phyloP scores from a whole-genome alignment of 2,329 filamentous ascomycete species.

The Neofusicoccum umdonicola region DNA sequence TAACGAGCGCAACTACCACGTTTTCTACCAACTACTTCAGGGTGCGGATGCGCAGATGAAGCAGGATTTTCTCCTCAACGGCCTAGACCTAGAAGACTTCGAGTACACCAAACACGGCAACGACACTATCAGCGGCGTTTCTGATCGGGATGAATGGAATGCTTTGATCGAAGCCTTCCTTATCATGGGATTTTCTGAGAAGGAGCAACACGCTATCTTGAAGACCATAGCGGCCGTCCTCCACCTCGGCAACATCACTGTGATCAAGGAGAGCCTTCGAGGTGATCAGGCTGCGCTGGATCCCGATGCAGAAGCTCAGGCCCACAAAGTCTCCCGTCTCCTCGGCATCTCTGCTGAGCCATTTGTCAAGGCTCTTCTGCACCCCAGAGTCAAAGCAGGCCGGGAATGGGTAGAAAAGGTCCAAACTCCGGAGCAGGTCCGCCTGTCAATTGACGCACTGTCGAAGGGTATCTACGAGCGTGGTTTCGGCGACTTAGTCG shows the following conservation, averaged over 20 bases:
- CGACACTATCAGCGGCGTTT: constrained; percentile 85
- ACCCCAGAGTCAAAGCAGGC: constrained; percentile 91
- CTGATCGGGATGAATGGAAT: constrained; percentile 88
- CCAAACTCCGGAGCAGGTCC: constrained; percentile 94
- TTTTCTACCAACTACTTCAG: constrained; percentile 93
- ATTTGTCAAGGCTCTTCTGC: constrained; percentile 84
- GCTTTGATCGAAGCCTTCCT: constrained; percentile 86
- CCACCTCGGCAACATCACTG: constrained; percentile 87
- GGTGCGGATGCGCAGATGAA: constrained; percentile 75
- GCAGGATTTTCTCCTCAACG: constrained; percentile 71
- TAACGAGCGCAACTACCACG: constrained; percentile 91
- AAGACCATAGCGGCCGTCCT: constrained; percentile 87
- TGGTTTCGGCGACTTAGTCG: constrained; percentile 88
- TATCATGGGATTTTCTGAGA: constrained; percentile 87
- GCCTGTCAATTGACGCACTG: constrained; percentile 82
- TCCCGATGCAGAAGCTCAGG: constrained; percentile 70
- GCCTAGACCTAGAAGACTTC: constrained; percentile 79
- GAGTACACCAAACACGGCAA: constrained; percentile 89
- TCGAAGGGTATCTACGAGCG: constrained; percentile 98
- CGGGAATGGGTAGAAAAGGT: constrained; percentile 98
- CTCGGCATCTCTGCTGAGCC: constrained; percentile 81
- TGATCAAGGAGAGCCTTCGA: constrained; percentile 85
- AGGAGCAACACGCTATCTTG: constrained; percentile 80
- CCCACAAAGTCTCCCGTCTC: constrained; percentile 75
- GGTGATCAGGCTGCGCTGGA: constrained; percentile 86